Conservation (phyloP, 345 rosid genomes). For the Populus davidiana region DNA sequence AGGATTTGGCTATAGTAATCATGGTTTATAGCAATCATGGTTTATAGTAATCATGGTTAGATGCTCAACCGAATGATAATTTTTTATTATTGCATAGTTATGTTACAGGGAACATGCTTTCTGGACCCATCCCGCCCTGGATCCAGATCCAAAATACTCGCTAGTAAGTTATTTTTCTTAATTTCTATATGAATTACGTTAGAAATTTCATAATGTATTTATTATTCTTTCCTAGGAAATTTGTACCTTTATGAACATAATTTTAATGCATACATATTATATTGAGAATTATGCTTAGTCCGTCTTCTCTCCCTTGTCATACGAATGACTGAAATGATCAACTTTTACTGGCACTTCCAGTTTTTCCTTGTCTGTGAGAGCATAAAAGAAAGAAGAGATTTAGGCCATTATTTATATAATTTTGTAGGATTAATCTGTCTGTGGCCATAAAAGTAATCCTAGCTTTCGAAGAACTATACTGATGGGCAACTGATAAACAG, state of each 20-base stretch:
- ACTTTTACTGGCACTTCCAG: neutral
- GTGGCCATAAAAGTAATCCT: neutral
- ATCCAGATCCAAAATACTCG: constrained; percentile 3
- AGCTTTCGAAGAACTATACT: neutral
- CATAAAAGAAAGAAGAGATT: neutral
- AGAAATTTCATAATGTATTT: neutral
- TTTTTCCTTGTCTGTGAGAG: neutral
- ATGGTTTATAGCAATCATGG: no score
- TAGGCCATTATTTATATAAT: no score
- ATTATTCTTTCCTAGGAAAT: neutral
- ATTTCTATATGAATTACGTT: neutral
- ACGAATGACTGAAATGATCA: neutral
- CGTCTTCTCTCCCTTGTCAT: neutral
- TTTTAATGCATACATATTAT: neutral
- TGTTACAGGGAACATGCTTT: constrained; percentile 14
- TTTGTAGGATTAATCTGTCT: neutral
- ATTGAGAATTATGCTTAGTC: neutral
- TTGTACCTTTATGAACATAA: neutral
- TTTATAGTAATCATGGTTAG: neutral
- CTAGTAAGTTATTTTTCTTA: constrained; percentile 2
- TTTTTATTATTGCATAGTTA: constrained; percentile 4
- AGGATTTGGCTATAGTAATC: neutral
- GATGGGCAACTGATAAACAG: no score
- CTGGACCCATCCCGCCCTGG: constrained; percentile 21
- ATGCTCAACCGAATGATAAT: neutral